phyloP scores from a whole-genome alignment of 176 grass and related monocot genomes.

The Oryza meyeriana region DNA sequence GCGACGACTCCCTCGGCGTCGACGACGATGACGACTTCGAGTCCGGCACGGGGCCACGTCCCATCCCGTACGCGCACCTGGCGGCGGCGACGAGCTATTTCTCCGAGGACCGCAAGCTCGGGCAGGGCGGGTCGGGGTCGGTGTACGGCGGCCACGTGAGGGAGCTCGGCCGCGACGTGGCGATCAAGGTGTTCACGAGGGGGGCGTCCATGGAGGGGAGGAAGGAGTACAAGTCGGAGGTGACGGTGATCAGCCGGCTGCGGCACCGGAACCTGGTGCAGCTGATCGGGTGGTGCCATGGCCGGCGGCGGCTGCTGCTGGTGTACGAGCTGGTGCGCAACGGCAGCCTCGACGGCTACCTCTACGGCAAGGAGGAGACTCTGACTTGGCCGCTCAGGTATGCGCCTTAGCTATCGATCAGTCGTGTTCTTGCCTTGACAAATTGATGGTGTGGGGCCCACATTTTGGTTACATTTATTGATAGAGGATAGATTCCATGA shows the following conservation, averaged over 20 bases:
- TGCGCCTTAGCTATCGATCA: neutral
- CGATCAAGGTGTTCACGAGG: slow-evolving; percentile 56
- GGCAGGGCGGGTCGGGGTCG: slow-evolving; percentile 59
- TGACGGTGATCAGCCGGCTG: slow-evolving; percentile 58
- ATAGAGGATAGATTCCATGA: too few species aligned
- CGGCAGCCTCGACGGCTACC: slow-evolving; percentile 50
- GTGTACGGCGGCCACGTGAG: slow-evolving; percentile 56
- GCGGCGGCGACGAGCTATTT: slow-evolving; percentile 41
- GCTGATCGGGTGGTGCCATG: slow-evolving; percentile 69
- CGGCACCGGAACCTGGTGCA: slow-evolving; percentile 71
- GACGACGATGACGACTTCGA: slow-evolving; percentile 11
- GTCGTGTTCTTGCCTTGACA: neutral
- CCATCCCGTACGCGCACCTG: slow-evolving; percentile 29
- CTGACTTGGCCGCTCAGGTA: slow-evolving; percentile 45
- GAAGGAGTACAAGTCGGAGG: slow-evolving; percentile 60
- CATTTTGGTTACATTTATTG: neutral
- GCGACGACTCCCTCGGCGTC: slow-evolving; percentile 33
- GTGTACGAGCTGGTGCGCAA: slow-evolving; percentile 59
- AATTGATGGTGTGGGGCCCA: neutral
- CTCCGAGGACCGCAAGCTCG: slow-evolving; percentile 42
- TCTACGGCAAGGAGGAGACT: slow-evolving; percentile 34
- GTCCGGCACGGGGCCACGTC: slow-evolving; percentile 21
- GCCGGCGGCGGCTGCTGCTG: slow-evolving; percentile 32
- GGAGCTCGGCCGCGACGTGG: slow-evolving; percentile 30
- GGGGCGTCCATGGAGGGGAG: slow-evolving; percentile 46